Base-by-base conservation (phyloP, 1,284 basidiomycete species). In the Schizophyllum amplum region DNA sequence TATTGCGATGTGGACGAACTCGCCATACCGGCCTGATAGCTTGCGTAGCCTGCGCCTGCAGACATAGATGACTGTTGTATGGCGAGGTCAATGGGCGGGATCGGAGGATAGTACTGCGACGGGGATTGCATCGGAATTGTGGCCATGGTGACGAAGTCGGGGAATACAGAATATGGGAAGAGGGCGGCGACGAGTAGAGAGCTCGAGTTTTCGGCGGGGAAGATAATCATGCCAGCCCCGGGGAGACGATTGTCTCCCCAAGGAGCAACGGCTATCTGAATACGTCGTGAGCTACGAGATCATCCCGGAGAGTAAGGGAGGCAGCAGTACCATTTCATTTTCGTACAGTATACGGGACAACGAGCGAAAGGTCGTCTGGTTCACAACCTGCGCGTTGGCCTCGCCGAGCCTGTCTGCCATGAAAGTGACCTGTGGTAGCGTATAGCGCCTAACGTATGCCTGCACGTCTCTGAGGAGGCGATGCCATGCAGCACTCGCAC, bases 331-430 rank as follows among this genome's bases (percentile, higher is more conserved):
- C 59, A 77, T 73, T 59, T 80, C 75, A 59, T 74, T 74, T 57
- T 83, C 78, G 56, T 73, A 75, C 23, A 86, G 68, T 26, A 77
- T 68, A 21, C 74, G 69, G 20, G 81, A 78, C 58, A 86, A 69
- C 26, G 76, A 72, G 56, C 80, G 76, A 65, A 85, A 86, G 55
- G 71, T 72, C 46, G 74, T 68, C 63, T 78, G 71, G 64, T 85
- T 86, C 56, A 75, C 72, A 54, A 71, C 70, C 63, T 78, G 75
- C 47, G 68, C 66, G 27, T 75, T 71, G 21, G 75, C 68, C 58
- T 83, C 78, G 33, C 78, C 69, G 52, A 81, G 73, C 42, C 77
- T 75, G 64, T 83, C 80, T 9, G 84, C 78, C 75, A 85, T 79
- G 68, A 86, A 80, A 54, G 82, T 82, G 68, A 78, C 83, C 57